phyloP scores from a whole-genome alignment of 345 rosid species.

The Gossypium longicalyx region DNA sequence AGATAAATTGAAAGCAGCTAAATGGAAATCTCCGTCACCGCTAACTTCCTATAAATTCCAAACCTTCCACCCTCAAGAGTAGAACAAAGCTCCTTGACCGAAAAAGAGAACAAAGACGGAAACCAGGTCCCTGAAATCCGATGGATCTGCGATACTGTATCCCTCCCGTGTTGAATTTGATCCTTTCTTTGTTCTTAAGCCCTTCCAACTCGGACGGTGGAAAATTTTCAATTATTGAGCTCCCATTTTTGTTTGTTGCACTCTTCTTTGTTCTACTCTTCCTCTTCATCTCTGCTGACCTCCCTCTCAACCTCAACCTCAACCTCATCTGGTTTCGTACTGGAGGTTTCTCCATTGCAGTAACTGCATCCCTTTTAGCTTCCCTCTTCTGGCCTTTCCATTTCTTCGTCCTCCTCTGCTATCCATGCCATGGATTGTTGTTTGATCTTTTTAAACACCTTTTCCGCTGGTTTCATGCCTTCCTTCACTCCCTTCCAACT shows the following conservation, averaged over 20 bases:
- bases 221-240: not conserved
- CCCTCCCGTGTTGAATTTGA: no score
- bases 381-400: not conserved
- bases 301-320: not conserved
- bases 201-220: not conserved
- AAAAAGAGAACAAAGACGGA: no score
- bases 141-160: no score
- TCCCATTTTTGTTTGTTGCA: not conserved
- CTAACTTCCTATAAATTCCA: no score
- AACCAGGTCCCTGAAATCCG: no score
- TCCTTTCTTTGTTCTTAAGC: no score
- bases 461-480: not conserved
- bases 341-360: not conserved
- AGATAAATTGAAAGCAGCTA: no score
- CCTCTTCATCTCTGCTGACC: not conserved
- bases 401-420: not conserved
- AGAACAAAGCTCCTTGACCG: no score
- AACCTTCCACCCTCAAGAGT: no score
- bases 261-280: not conserved
- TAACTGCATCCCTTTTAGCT: not conserved
- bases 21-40: no score
- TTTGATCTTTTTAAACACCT: constrained; percentile 6
- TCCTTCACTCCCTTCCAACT: not conserved
- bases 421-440: not conserved
- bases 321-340: not conserved